Evolutionary conservation across 129 eudicot genomes (phyloP).

Genomic region (Deinandra increscens): DNA sequence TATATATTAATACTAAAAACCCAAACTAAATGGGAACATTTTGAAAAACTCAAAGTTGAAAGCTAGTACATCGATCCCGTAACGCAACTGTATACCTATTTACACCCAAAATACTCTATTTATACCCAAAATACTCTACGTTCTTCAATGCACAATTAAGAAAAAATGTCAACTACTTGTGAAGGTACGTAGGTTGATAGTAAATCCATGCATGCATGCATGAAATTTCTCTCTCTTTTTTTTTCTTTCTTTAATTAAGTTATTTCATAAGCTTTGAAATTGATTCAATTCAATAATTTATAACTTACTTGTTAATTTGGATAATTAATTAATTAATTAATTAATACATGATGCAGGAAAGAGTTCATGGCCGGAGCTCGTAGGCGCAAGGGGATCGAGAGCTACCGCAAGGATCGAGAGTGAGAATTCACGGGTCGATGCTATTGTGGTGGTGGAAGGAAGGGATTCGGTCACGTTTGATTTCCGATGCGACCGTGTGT

Average conservation of each 20-base stretch:
- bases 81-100: not conserved
- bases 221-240: no score
- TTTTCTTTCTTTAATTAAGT: not conserved
- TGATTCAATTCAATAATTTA: no score
- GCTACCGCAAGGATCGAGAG: conserved; percentile 40
- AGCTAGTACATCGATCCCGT: not conserved
- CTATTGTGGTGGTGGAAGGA: conserved; percentile 45
- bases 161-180: not conserved
- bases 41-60: not conserved
- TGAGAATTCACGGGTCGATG: conserved; percentile 43
- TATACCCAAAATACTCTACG: not conserved
- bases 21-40: not conserved
- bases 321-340: not conserved
- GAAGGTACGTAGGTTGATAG: no score
- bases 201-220: not conserved
- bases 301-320: no score
- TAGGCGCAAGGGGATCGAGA: conserved; percentile 29
- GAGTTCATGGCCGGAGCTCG: conserved; percentile 58
- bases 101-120: not conserved
- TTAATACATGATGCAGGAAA: conserved; percentile 43
- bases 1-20: no score
- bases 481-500: conserved; percentile 52
- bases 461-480: conserved; percentile 20
- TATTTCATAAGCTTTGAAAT: not conserved
- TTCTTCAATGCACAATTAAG: not conserved